Evolutionary conservation across 2,329 filamentous ascomycete genomes (phyloP).

Genomic region (Penicillium hesseltinei): DNA sequence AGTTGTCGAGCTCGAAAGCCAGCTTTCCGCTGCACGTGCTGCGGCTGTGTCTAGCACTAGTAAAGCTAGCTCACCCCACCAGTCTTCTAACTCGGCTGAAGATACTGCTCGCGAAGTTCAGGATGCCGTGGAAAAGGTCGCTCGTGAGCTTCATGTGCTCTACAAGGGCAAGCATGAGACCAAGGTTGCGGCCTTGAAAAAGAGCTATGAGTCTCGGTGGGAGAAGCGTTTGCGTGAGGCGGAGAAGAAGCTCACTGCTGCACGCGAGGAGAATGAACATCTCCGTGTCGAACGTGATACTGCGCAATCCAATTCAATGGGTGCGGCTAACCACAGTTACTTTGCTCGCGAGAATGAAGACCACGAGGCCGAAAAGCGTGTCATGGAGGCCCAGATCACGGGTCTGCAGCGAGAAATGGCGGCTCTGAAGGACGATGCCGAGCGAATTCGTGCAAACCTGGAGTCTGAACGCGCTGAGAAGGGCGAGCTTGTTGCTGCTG

Average conservation of each 20-base stretch:
- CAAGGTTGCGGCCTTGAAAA: slow-evolving; percentile 86
- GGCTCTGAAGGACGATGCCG: slow-evolving; percentile 69
- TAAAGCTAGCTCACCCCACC: slow-evolving; percentile 33
- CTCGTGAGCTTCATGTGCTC: slow-evolving; percentile 84
- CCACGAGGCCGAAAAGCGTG: slow-evolving; percentile 64
- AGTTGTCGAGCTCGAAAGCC: slow-evolving; percentile 48
- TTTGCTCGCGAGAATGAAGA: slow-evolving; percentile 54
- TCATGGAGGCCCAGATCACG: slow-evolving; percentile 70
- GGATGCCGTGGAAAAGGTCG: slow-evolving; percentile 81
- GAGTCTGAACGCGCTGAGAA: slow-evolving; percentile 51
- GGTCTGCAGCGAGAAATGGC: slow-evolving; percentile 71
- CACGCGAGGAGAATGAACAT: slow-evolving; percentile 72
- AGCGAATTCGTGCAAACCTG: slow-evolving; percentile 59
- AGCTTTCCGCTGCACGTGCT: slow-evolving; percentile 44
- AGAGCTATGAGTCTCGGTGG: slow-evolving; percentile 78
- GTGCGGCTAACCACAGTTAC: slow-evolving; percentile 47
- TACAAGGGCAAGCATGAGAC: slow-evolving; percentile 98
- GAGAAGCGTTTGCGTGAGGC: slow-evolving; percentile 83
- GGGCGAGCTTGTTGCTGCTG: slow-evolving; percentile 48
- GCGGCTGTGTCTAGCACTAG: slow-evolving; percentile 24
- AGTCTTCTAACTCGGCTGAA: slow-evolving; percentile 41
- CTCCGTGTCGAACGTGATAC: slow-evolving; percentile 65
- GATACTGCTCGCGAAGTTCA: slow-evolving; percentile 69
- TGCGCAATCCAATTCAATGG: slow-evolving; percentile 59
- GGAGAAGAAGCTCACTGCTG: slow-evolving; percentile 66